Evolutionary conservation across 2,329 filamentous ascomycete genomes (phyloP).

Genomic region (Uncinocarpus reesii): DNA sequence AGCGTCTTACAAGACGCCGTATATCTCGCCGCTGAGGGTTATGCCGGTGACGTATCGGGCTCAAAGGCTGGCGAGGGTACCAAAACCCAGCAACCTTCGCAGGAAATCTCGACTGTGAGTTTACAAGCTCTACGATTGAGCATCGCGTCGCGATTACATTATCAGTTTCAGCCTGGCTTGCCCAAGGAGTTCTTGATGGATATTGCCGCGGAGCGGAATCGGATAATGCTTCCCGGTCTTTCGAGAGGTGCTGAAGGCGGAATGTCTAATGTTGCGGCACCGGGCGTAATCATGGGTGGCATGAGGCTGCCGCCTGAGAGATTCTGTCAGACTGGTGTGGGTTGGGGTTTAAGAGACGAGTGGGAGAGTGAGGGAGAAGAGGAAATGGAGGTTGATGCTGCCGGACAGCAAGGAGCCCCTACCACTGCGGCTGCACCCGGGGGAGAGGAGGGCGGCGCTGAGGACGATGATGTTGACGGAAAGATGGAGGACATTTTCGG

Average conservation of each 20-base stretch:
- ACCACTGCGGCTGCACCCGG: slow-evolving; percentile 17
- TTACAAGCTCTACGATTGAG: slow-evolving; percentile 50
- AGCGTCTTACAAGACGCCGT: slow-evolving; percentile 44
- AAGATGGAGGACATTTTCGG: slow-evolving; percentile 42
- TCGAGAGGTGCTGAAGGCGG: slow-evolving; percentile 36
- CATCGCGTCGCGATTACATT: slow-evolving; percentile 49
- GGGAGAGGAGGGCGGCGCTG: slow-evolving; percentile 27
- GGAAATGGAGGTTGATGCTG: slow-evolving; percentile 16
- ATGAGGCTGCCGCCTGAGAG: slow-evolving; percentile 52
- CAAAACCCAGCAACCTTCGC: slow-evolving; percentile 26
- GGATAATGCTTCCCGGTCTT: slow-evolving; percentile 45
- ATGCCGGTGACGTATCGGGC: slow-evolving; percentile 33
- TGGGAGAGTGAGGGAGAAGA: slow-evolving; percentile 21
- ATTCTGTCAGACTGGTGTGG: slow-evolving; percentile 49
- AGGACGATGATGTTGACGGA: slow-evolving; percentile 37
- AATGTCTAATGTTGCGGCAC: slow-evolving; percentile 19
- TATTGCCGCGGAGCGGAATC: slow-evolving; percentile 47
- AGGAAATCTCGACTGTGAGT: slow-evolving; percentile 44
- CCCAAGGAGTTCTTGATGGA: slow-evolving; percentile 54
- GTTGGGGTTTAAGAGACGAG: slow-evolving; percentile 48
- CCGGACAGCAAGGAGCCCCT: slow-evolving; percentile 17
- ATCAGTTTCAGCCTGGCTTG: slow-evolving; percentile 49
- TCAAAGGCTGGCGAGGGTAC: slow-evolving; percentile 23
- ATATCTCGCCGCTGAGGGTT: slow-evolving; percentile 43
- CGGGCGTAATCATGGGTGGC: slow-evolving; percentile 39